Evolutionary conservation across 805 yeast genomes (phyloP).

Genomic region (Candida coleopterorum): DNA sequence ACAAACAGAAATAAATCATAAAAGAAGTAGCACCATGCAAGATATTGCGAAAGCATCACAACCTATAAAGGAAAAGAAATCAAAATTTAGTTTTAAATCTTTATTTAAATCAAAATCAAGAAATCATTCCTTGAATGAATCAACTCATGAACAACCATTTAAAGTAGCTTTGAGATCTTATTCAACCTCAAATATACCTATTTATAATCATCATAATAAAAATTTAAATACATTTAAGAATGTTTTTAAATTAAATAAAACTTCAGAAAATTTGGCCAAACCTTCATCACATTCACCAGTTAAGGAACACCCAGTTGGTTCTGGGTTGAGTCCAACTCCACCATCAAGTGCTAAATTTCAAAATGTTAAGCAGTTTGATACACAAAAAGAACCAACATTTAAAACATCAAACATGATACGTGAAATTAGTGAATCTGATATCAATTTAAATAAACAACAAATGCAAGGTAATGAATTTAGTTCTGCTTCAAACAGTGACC

Average conservation of each 20-base stretch:
- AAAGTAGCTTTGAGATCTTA: slow-evolving; percentile 23
- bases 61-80: slow-evolving; percentile 14
- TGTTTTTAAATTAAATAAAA: slow-evolving; percentile 20
- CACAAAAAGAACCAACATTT: background rate
- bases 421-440: slow-evolving; percentile 23
- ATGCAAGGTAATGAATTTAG: background rate
- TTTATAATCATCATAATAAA: slow-evolving; percentile 5
- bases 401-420: slow-evolving; percentile 17
- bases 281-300: background rate
- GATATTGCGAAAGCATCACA: slow-evolving; percentile 10
- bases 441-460: background rate
- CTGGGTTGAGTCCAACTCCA: slow-evolving; percentile 9
- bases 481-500: slow-evolving; percentile 1
- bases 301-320: slow-evolving; percentile 5
- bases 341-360: slow-evolving; percentile 6
- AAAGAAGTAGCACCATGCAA: slow-evolving; percentile 18
- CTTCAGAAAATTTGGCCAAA: slow-evolving; percentile 15
- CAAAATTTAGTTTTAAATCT: slow-evolving; percentile 35
- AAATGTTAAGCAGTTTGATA: background rate
- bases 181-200: slow-evolving; percentile 25
- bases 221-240: slow-evolving; percentile 10
- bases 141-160: slow-evolving; percentile 4
- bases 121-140: slow-evolving; percentile 18
- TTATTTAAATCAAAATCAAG: slow-evolving; percentile 35
- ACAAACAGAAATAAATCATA: slow-evolving; percentile 2